Evolutionary conservation across 495 filamentous ascomycete genomes (phyloP).

Genomic region (Coniosporium apollinis): DNA sequence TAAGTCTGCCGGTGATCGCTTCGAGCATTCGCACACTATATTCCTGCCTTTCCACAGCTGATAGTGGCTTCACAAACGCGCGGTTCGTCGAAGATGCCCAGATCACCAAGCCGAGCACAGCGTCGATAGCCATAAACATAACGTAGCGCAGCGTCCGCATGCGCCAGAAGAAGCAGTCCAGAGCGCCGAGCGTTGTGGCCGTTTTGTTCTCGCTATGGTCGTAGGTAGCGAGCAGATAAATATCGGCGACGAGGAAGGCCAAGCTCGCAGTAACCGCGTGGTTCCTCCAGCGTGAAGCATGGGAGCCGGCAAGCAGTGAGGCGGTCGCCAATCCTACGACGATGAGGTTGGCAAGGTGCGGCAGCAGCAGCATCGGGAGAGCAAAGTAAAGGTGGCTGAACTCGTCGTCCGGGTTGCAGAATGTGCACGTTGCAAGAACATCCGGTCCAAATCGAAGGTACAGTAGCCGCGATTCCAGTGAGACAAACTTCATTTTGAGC

Average conservation of each 20-base stretch:
- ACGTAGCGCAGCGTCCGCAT: conserved; percentile 41
- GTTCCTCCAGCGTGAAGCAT: conserved; percentile 50
- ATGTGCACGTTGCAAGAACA: conserved; percentile 53
- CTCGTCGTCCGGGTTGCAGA: conserved; percentile 61
- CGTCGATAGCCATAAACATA: conserved; percentile 43
- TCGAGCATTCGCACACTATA: conserved; percentile 27
- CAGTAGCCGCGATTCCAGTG: conserved; percentile 52
- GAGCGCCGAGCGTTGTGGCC: conserved; percentile 37
- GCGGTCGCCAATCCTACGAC: conserved; percentile 52
- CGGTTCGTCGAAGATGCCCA: conserved; percentile 68
- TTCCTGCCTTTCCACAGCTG: conserved; percentile 32
- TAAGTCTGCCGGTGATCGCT: conserved; percentile 31
- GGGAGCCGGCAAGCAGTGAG: conserved; percentile 31
- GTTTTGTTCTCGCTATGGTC: conserved; percentile 42
- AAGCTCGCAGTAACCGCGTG: conserved; percentile 46
- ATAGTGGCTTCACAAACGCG: conserved; percentile 36
- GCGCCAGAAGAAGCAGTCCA: conserved; percentile 53
- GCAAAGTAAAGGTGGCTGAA: conserved; percentile 66
- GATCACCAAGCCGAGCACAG: conserved; percentile 39
- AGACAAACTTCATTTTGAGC: conserved; percentile 49
- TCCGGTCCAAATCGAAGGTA: conserved; percentile 72
- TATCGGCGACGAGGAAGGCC: conserved; percentile 43
- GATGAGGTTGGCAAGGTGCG: conserved; percentile 61
- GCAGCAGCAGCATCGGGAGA: conserved; percentile 51
- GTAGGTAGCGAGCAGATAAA: conserved; percentile 43